Conservation (phyloP, 805 yeast genomes). For the Lipomyces anomalus region DNA sequence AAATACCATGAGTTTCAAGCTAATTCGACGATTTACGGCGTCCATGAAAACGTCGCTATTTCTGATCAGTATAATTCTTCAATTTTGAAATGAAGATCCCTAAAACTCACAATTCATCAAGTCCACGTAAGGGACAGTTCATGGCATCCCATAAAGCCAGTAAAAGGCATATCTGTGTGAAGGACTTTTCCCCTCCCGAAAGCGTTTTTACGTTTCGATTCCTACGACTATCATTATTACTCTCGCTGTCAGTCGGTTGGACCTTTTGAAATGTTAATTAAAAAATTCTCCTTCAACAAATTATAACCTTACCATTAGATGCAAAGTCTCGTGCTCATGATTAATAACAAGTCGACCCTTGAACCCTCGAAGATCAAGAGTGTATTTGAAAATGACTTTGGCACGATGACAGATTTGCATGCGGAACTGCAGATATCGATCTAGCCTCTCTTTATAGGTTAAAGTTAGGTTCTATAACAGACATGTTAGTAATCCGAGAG, state of each 20-base stretch:
- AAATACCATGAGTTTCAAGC: constrained; percentile 57
- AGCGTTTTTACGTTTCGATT: constrained; percentile 71
- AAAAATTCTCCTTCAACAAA: constrained; percentile 8
- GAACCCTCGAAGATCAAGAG: constrained; percentile 54
- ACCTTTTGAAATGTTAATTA: constrained; percentile 1
- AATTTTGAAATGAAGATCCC: background rate
- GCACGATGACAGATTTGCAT: constrained; percentile 24
- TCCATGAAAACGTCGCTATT: constrained; percentile 88
- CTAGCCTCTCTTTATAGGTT: constrained; percentile 17
- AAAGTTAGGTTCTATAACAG: background rate
- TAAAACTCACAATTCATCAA: constrained; percentile 66
- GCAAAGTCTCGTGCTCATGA: constrained; percentile 33
- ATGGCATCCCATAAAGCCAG: constrained; percentile 90
- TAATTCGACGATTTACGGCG: constrained; percentile 75
- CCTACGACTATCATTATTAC: constrained; percentile 39
- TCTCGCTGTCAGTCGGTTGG: constrained; percentile 22
- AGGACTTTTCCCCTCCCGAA: constrained; percentile 96
- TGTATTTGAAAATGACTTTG: constrained; percentile 32
- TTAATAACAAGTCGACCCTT: constrained; percentile 67
- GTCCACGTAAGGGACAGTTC: constrained; percentile 79
- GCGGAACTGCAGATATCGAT: constrained; percentile 18
- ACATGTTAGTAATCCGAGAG: background rate
- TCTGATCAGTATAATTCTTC: background rate
- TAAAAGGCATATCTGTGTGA: constrained; percentile 80
- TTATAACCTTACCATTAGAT: constrained; percentile 22